A percentile compares a stretch with the other conserved stretches of the same genome.
Evolutionary conservation across 1,284 basidiomycete species (phyloP).

Genomic region (Melampsora abietis-canadensis): DNA sequence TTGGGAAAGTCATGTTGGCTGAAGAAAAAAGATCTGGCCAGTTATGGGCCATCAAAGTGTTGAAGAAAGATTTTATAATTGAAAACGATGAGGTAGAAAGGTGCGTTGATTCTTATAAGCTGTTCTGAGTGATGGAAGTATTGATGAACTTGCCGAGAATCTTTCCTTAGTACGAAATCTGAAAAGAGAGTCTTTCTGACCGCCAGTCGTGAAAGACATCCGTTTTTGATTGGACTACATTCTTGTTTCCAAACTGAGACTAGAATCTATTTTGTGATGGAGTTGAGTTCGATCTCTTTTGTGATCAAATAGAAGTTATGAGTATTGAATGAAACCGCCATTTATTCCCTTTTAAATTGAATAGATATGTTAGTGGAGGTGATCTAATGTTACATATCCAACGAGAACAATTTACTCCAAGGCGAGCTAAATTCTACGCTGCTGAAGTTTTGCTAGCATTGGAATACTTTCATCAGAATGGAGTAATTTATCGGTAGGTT

Average conservation of each 20-base stretch:
- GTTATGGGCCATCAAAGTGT: conserved; percentile 97
- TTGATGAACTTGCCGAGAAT: neutral
- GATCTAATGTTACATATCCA: conserved; percentile 80
- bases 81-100: conserved; percentile 99
- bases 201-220: conserved; percentile 91
- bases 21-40: conserved; percentile 90
- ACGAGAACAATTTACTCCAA: conserved; percentile 72
- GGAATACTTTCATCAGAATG: conserved; percentile 97
- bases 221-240: conserved; percentile 92
- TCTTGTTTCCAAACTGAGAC: conserved; percentile 99
- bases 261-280: conserved; percentile 81
- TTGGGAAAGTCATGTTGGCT: conserved; percentile 99
- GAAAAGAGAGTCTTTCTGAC: conserved; percentile 98
- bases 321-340: too few species aligned
- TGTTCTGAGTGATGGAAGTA: too few species aligned
- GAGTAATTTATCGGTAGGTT: conserved; percentile 81
- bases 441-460: conserved; percentile 94
- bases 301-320: neutral
- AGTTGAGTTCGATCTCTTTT: conserved; percentile 54
- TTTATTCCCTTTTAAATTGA: neutral
- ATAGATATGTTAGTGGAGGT: conserved; percentile 63
- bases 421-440: conserved; percentile 94
- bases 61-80: conserved; percentile 99
- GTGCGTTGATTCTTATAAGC: conserved; percentile 59
- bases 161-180: conserved; percentile 75